Percentiles rank a stretch among this genome's conserved stretches.
These are phyloP conservation scores for Lasiosphaeris hirsuta DNA, from an alignment of 495 filamentous ascomycete genomes.

Conservation along the genomic window DNA sequence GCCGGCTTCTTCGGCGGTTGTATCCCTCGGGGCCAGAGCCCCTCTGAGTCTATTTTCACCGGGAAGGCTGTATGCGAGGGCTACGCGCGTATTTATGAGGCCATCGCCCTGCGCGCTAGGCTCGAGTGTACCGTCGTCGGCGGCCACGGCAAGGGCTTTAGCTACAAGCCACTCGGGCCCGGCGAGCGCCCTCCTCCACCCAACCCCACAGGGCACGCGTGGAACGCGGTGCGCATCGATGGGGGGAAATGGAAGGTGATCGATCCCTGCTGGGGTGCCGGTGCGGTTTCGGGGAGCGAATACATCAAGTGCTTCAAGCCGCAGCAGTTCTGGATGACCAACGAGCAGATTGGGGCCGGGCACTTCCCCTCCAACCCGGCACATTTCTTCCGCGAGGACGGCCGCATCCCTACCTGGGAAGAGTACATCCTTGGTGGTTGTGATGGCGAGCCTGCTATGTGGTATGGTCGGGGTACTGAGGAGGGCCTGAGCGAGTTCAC, in stretches of 20 bases:
- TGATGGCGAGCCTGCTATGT: slow-evolving; percentile 49
- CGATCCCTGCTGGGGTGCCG: slow-evolving; percentile 92
- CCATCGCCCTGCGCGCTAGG: slow-evolving; percentile 69
- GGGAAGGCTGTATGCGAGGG: slow-evolving; percentile 89
- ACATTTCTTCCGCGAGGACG: slow-evolving; percentile 63
- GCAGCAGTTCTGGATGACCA: slow-evolving; percentile 69
- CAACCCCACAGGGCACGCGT: slow-evolving; percentile 65
- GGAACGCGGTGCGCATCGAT: slow-evolving; percentile 89
- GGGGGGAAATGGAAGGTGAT: slow-evolving; percentile 86
- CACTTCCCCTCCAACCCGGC: slow-evolving; percentile 72
- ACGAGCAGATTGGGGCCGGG: slow-evolving; percentile 72
- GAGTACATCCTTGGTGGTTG: slow-evolving; percentile 63
- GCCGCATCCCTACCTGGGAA: slow-evolving; percentile 60
- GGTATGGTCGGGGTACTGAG: slow-evolving; percentile 47
- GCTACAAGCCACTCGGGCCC: slow-evolving; percentile 53
- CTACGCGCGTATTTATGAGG: slow-evolving; percentile 78
- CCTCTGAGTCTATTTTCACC: slow-evolving; percentile 60
- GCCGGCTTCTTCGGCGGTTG: slow-evolving; percentile 68
- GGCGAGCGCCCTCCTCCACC: slow-evolving; percentile 56
- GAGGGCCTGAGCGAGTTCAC: slow-evolving; percentile 62
- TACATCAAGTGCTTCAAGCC: slow-evolving; percentile 71
- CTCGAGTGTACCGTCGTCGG: slow-evolving; percentile 65
- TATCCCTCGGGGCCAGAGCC: slow-evolving; percentile 60
- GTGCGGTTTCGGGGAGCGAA: slow-evolving; percentile 47
- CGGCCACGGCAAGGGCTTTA: slow-evolving; percentile 87